Evolutionary conservation across 2,329 filamentous ascomycete species (phyloP), one percentile per base, ranked within the genome.

Genomic region (Raffaelea arxii): DNA sequence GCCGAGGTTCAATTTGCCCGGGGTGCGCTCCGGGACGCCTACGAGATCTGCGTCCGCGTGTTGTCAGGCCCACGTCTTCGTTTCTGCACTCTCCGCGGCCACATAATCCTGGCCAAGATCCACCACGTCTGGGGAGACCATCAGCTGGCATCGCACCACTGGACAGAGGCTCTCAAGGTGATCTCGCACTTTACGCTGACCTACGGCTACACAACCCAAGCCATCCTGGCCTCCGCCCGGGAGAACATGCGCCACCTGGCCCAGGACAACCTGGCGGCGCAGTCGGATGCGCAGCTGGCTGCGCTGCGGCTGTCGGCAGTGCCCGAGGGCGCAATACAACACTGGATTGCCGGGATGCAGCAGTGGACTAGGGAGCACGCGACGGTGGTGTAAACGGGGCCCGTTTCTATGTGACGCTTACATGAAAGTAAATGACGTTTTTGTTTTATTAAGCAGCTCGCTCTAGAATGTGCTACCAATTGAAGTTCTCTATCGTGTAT

Each of bases 321-420:
- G 16, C 25, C 41, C 25, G 41, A 32, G 3, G 25, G 25, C 16
- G 41, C 25, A 4, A 43, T 43, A 12, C 25, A 32, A 27, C 18
- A 43, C 41, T 43, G 25, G 25, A 32, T 43, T 43, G 41, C 41
- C 5, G 41, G 41, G 11, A 43, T 43, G 41, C 41, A 43, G 41
- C 41, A 43, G n/a, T 43, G 41, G 41, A 16, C 9, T 7, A 18
- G 21, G 38, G 38, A 40, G 19, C 19, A 40, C 9, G 38, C 7
- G 18, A 24, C 38, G 38, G 38, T 3, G 21, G 38, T 3, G 38
- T 23, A 36, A 18, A 36, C 14, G 32, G 16, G 19, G 19, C 32
- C 6, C 32, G 12, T 36, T 18, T 6, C 32, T 36, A n/a, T n/a
- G n/a, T n/a, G n/a, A n/a, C n/a, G n/a, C n/a, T n/a, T n/a, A n/a